Percentiles rank a stretch among this genome's conserved stretches.
These are phyloP conservation scores for Yamagishiella unicocca DNA, from an alignment of 139 green algal species.

Conservation along the genomic window DNA sequence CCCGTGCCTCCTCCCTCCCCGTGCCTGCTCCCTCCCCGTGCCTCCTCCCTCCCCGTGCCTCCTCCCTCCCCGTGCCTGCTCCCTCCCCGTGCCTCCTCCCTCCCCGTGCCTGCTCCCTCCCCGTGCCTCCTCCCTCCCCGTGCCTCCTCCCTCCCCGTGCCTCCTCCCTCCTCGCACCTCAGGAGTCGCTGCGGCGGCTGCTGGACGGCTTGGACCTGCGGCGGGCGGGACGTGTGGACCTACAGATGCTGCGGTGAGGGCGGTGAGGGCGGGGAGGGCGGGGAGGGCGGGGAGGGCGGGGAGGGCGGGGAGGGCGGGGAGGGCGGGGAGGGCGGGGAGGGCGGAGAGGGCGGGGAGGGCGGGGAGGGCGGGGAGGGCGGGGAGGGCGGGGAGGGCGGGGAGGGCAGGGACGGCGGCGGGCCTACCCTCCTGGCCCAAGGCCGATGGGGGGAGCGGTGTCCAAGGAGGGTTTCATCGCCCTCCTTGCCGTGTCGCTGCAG, in stretches of 20 bases:
- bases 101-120: no score
- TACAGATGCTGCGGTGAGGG: constrained; percentile 37
- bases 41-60: background rate
- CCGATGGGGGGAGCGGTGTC: no score
- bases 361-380: no score
- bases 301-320: background rate
- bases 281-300: background rate
- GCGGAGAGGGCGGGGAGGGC: no score
- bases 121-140: no score
- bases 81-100: background rate
- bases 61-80: background rate
- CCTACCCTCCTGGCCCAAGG: no score
- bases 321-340: no score
- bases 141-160: background rate
- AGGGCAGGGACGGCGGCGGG: no score
- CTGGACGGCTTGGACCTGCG: constrained; percentile 19
- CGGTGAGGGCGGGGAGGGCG: background rate
- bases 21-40: no score
- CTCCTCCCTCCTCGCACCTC: background rate
- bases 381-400: no score
- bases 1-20: no score
- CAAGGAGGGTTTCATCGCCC: no score
- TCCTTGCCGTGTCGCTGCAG: background rate
- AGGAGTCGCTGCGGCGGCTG: background rate
- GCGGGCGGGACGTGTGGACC: constrained; percentile 7